Evolutionary conservation across 192 early-diverging fungal genomes (phyloP).

Genomic region (Coemansia sp.): DNA sequence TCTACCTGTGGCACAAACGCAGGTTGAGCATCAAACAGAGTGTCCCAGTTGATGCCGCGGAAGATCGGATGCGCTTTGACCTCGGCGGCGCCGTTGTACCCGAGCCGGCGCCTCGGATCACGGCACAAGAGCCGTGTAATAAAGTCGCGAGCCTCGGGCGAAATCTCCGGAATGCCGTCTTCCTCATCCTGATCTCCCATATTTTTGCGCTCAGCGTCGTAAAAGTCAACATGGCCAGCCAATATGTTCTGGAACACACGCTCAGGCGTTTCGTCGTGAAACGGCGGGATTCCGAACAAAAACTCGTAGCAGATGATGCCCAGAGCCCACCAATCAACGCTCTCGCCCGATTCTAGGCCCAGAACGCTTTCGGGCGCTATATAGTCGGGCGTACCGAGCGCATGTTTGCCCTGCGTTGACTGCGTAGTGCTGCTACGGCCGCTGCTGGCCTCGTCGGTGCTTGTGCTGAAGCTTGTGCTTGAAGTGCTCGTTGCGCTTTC

Average conservation of each 20-base stretch:
- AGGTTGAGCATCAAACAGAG: constrained; percentile 62
- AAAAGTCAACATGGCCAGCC: constrained; percentile 37
- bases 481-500: constrained; percentile 11
- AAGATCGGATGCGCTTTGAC: constrained; percentile 69
- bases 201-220: constrained; percentile 24
- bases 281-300: constrained; percentile 83
- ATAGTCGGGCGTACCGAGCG: constrained; percentile 87
- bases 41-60: constrained; percentile 60
- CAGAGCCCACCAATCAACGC: constrained; percentile 90
- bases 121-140: constrained; percentile 60
- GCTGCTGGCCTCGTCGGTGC: constrained; percentile 11
- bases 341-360: constrained; percentile 69
- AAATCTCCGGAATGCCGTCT: constrained; percentile 17
- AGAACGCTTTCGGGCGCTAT: constrained; percentile 93
- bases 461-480: constrained; percentile 18
- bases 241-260: constrained; percentile 50
- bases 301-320: constrained; percentile 94
- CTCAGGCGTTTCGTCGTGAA: constrained; percentile 55
- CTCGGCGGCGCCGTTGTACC: constrained; percentile 57
- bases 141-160: constrained; percentile 48
- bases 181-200: constrained; percentile 20
- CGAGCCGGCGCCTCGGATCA: constrained; percentile 61
- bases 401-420: constrained; percentile 37
- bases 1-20: constrained; percentile 80
- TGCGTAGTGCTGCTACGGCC: not conserved